These are phyloP conservation scores for Macroventuria anomochaeta DNA, from an alignment of 2,329 filamentous ascomycete genomes.

Conservation along the genomic window DNA sequence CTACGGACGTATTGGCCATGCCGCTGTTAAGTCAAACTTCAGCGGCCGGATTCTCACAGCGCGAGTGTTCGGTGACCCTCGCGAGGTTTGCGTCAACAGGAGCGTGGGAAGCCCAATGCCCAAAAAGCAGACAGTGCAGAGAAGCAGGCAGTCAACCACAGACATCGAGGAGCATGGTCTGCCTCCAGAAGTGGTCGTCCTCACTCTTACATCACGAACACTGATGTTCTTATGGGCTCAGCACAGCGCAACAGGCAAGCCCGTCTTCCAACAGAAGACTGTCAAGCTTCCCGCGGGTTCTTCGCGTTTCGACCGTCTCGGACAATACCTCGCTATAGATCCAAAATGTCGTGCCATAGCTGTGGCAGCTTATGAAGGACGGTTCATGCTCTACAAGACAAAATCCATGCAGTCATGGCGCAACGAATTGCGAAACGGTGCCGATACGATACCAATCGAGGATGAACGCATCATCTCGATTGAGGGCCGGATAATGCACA, in stretches of 20 bases:
- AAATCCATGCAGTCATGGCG: slow-evolving; percentile 62
- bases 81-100: slow-evolving; percentile 25
- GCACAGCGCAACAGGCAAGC: slow-evolving; percentile 51
- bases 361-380: slow-evolving; percentile 71
- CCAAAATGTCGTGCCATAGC: slow-evolving; percentile 70
- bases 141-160: slow-evolving; percentile 20
- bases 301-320: slow-evolving; percentile 61
- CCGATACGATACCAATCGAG: slow-evolving; percentile 65
- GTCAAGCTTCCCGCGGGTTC: slow-evolving; percentile 65
- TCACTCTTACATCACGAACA: slow-evolving; percentile 76
- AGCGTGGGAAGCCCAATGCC: slow-evolving; percentile 29
- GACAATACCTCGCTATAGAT: slow-evolving; percentile 77
- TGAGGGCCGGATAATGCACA: slow-evolving; percentile 76
- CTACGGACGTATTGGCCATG: slow-evolving; percentile 73
- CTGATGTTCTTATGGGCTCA: slow-evolving; percentile 78
- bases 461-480: slow-evolving; percentile 57
- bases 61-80: slow-evolving; percentile 68
- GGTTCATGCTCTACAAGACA: slow-evolving; percentile 75
- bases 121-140: slow-evolving; percentile 21
- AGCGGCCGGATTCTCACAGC: slow-evolving; percentile 79
- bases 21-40: slow-evolving; percentile 82
- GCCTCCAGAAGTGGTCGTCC: slow-evolving; percentile 80
- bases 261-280: slow-evolving; percentile 67
- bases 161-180: slow-evolving; percentile 27
- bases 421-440: slow-evolving; percentile 49